phyloP scores from a whole-genome alignment of 1,284 basidiomycete genomes.

The Afroboletus lepidellus region DNA sequence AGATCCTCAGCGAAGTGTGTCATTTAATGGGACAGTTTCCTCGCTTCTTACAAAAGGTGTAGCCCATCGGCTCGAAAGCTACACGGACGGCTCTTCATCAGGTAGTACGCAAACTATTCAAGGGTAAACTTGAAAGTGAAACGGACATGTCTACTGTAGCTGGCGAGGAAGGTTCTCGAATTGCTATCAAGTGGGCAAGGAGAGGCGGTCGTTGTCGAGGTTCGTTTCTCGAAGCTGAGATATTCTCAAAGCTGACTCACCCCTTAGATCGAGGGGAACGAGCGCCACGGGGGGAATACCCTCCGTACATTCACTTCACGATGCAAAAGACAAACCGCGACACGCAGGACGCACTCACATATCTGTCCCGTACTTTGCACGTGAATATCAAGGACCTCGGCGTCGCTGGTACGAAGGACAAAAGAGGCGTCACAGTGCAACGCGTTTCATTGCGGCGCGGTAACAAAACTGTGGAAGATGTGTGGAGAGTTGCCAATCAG shows the following conservation, averaged over 20 bases:
- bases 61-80: constrained; percentile 84
- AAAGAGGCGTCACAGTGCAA: constrained; percentile 94
- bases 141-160: constrained; percentile 54
- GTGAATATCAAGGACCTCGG: constrained; percentile 77
- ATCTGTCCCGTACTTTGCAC: constrained; percentile 77
- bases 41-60: constrained; percentile 23
- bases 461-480: constrained; percentile 76
- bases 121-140: constrained; percentile 82
- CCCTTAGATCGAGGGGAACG: constrained; percentile 38
- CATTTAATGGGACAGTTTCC: constrained; percentile 13
- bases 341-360: constrained; percentile 88
- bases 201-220: constrained; percentile 44
- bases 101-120: constrained; percentile 77
- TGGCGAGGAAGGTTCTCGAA: constrained; percentile 64
- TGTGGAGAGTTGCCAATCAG: constrained; percentile 81
- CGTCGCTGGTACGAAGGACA: constrained; percentile 97
- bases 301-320: constrained; percentile 94
- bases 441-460: constrained; percentile 83
- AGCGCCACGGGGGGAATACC: constrained; percentile 60
- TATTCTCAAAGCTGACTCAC: constrained; percentile 8
- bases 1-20: constrained; percentile 78
- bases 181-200: constrained; percentile 73
- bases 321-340: constrained; percentile 98
- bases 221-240: constrained; percentile 12
- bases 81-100: constrained; percentile 83